Evolutionary conservation across 2,329 filamentous ascomycete genomes (phyloP).

Genomic region (Phialemoniopsis sp.): DNA sequence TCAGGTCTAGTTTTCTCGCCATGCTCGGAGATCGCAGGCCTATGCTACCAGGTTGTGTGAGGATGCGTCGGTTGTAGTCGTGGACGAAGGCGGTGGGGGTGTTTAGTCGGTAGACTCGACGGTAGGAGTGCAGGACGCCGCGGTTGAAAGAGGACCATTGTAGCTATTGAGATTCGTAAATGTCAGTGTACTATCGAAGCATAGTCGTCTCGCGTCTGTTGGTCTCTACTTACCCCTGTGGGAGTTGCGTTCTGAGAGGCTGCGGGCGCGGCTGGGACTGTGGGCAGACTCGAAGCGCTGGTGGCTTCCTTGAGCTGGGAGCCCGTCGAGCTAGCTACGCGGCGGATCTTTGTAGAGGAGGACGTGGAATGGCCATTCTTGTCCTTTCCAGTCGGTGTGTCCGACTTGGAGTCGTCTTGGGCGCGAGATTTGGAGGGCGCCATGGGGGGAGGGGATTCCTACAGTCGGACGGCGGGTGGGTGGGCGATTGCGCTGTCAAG

Average conservation of each 20-base stretch:
- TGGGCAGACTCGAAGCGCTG: conserved; percentile 24
- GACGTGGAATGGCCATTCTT: conserved; percentile 28
- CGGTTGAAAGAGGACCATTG: conserved; percentile 67
- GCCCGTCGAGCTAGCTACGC: conserved; percentile 48
- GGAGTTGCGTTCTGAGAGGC: conserved; percentile 4
- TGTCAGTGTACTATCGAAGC: conserved; percentile 1
- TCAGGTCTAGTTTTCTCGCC: conserved; percentile 58
- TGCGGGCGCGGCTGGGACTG: conserved; percentile 20
- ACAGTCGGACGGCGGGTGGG: neutral
- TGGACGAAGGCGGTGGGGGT: conserved; percentile 67
- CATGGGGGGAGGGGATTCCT: conserved; percentile 22
- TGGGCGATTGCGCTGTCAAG: neutral
- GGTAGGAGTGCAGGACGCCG: conserved; percentile 68
- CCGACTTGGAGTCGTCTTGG: conserved; percentile 39
- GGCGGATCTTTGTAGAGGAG: conserved; percentile 44
- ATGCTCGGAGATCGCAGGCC: conserved; percentile 74
- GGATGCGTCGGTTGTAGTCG: conserved; percentile 57
- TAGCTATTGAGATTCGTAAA: conserved; percentile 31
- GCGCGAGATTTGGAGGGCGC: conserved; percentile 40
- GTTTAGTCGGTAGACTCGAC: conserved; percentile 67
- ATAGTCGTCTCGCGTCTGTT: neutral
- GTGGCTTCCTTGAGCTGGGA: conserved; percentile 40
- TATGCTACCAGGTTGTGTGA: conserved; percentile 59
- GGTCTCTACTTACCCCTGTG: too few species aligned
- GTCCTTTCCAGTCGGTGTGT: conserved; percentile 35